Evolutionary conservation across 345 rosid genomes (phyloP), one percentile per base, ranked within the genome.

Genomic region (Salix dunnii): DNA sequence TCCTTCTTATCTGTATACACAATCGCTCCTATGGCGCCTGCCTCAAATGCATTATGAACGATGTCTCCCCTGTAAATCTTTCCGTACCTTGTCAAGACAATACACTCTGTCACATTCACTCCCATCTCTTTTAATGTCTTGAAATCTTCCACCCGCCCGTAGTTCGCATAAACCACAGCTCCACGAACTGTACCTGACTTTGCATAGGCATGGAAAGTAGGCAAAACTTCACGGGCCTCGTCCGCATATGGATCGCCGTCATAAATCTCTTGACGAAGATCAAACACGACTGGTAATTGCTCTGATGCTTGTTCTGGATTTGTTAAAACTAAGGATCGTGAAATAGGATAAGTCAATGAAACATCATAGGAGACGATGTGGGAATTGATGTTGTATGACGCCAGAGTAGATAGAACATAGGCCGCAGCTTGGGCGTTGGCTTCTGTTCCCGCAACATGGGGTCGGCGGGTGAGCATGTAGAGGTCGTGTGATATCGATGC

Each of bases 391-490:
- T 74, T 64, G 76, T 71, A 81, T 80, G 97, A 86, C 21, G 78
- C 27, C 75, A 94, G 85, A 40, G 79, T 69, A 14, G 94, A 87
- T 4, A 76, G 89, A 42, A 92, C 93, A 28, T 83, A 88, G 65
- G 86, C 76, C 1, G 98, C 96, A 5, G 88, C 88, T 36, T 92
- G 92, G 1, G 89, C 88, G 90, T 92, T 94, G 86, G 97, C 97
- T 62, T 74, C 68, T 0, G 98, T 80, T 72, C 97, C 97, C 5
- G 98, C 96, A 4, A 87, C 88, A 43, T 92, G 97, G 2, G 98
- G 97, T 33, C 89, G 89, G 79, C 86, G 93, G 74, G 96, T 92
- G 86, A 94, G 97, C 81, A 81, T 77, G 58, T 77, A 76, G 85
- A 92, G 94, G 81, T 94, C 81, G 71, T 83, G 78, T 8, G 98